Evolutionary conservation across 352 stramenopile species (phyloP), one percentile per base, ranked within the genome.

Genomic region (Globisporangium radiosum): DNA sequence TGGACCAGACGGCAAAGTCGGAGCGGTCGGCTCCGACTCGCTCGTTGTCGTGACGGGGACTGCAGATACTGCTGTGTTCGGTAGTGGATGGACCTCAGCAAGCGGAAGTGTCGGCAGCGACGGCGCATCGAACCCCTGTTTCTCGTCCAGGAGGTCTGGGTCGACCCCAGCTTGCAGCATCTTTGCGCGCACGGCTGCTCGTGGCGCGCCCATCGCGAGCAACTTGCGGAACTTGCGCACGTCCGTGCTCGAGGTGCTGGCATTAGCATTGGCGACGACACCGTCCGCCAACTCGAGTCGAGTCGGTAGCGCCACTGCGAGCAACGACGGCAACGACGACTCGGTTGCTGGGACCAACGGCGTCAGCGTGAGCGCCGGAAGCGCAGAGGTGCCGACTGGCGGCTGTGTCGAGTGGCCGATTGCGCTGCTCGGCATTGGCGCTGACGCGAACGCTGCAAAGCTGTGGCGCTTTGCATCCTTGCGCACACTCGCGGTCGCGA

Each of bases 161-260:
- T 90, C 65, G 5, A 89, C 55, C 0, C 79, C 79, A 37, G 62
- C 88, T 55, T 93, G 77, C 15, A 63, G 45, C 72, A 97, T 84
- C 51, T 84, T 90, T 8, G 68, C 75, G 50, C 79, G 74, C 9
- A 86, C 73, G 8, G 84, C 88, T 36, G 81, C 88, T 6, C 84
- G 68, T 1, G 82, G 25, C 25, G 25, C 25, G 0, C 25, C 25
- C 25, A 33, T 33, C 25, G 25, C 25, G 25, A 33, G 25, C 25
- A 33, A 33, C 25, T 33, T 33, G 25, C 25, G 25, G 25, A 33
- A 33, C 25, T 33, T 33, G 25, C 25, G 25, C 25, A 33, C 25
- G 25, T 33, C 25, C 25, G 25, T 33, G 25, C 25, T 33, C 25
- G 25, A 33, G 25, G 25, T 33, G 25, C 25, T 33, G 25, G 25